Evolutionary conservation across 306 rosid species (phyloP), one percentile per base, ranked within the genome.

Genomic region (Fragaria nilgerrensis): DNA sequence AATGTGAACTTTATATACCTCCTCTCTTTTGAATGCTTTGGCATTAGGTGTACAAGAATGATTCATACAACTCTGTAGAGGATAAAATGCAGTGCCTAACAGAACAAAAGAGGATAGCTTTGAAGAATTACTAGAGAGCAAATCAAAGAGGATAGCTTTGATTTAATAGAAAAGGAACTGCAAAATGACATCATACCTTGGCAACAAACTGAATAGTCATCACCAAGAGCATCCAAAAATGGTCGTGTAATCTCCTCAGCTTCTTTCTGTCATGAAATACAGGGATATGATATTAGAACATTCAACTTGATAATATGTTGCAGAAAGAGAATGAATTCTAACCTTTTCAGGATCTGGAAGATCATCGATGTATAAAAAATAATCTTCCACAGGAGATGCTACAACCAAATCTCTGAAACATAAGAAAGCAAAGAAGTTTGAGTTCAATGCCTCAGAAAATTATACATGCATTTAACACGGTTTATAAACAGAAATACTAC

Each of bases 1-100:
- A 56, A 75, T 74, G 59, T 73, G 68, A 67, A 61, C 34, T 69
- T 69, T 20, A 77, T 86, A 19, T 83, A 89, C 99, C 97, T 89
- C 93, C 16, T 90, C 99, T 80, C 99, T 87, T 88, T 95, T 95
- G 87, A 92, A 95, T 47, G 99, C 99, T 76, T 87, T 90, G 29
- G 97, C 97, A 78, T 88, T 95, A 22, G 99, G 99, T 82, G 82
- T 77, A 84, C 99, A 95, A 49, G 97, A 95, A 86, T 95, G 97
- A 83, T 95, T 95, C 89, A 92, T 81, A 82, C 99, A 90, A 84
- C 99, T 92, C 75, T 95, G 99, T 81, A 95, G 72, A 70, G 99
- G 96, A 78, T 83, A 92, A 82, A 95, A 92, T 0, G 97, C 97
- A 37, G 96, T 89, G 65, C 99, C 99, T 95, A 62, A 82, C 39